Percentiles rank a stretch among this genome's conserved stretches.
Evolutionary conservation across 768 basidiomycete species (phyloP).

Genomic region (Lentinula aciculospora): DNA sequence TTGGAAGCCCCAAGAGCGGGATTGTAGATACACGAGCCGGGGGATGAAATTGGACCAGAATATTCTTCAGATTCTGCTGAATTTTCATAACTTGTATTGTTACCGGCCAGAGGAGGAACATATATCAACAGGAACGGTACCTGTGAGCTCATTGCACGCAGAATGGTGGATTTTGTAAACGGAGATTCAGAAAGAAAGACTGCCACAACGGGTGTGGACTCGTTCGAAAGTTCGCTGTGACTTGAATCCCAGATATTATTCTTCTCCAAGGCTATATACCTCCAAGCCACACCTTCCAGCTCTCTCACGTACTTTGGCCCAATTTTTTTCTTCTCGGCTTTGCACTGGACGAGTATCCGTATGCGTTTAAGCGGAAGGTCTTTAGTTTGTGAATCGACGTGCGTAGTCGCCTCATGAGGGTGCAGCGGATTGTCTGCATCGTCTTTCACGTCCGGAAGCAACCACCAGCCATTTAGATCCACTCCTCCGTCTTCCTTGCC

Average conservation of each 20-base stretch:
- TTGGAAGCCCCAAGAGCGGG: slow-evolving; percentile 48
- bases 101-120: slow-evolving; percentile 42
- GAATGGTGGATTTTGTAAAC: slow-evolving; percentile 67
- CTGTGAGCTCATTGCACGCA: slow-evolving; percentile 66
- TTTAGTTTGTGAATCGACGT: background rate
- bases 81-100: slow-evolving; percentile 2
- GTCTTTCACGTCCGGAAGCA: slow-evolving; percentile 45
- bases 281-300: slow-evolving; percentile 81
- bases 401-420: background rate
- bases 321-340: slow-evolving; percentile 80
- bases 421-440: background rate
- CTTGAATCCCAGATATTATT: background rate
- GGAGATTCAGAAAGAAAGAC: slow-evolving; percentile 76
- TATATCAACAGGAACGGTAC: slow-evolving; percentile 80
- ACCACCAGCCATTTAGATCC: slow-evolving; percentile 93
- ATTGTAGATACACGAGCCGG: slow-evolving; percentile 64
- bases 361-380: slow-evolving; percentile 39
- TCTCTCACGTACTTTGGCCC: slow-evolving; percentile 82
- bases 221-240: background rate
- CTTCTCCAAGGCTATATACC: slow-evolving; percentile 30
- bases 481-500: slow-evolving; percentile 89
- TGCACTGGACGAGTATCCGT: slow-evolving; percentile 84
- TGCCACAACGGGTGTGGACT: slow-evolving; percentile 44
- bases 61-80: slow-evolving; percentile 9
- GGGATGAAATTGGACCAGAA: slow-evolving; percentile 1